Conservation (phyloP, 345 rosid species). For the Dimocarpus longan region DNA sequence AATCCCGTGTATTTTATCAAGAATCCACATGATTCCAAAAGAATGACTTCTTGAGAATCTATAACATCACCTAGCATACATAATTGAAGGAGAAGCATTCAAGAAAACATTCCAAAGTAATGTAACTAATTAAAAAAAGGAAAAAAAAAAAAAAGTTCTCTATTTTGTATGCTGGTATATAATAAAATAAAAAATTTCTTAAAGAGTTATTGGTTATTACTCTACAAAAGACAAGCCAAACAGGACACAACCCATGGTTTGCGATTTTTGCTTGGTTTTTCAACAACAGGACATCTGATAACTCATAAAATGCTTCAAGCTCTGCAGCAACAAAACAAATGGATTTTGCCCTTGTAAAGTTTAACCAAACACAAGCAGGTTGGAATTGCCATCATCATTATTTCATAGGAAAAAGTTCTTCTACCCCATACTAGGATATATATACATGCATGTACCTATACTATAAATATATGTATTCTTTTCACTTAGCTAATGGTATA, state of each 20-base stretch:
- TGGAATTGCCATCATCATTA: not conserved
- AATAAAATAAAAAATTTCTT: no score
- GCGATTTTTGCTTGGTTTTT: no score
- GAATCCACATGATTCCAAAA: no score
- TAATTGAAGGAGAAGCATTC: not conserved
- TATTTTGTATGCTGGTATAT: not conserved
- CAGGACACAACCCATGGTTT: no score
- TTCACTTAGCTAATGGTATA: not conserved
- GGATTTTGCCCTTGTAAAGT: not conserved
- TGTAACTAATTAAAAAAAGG: no score
- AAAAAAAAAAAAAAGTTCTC: not conserved
- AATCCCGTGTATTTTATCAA: no score
- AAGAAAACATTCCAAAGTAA: not conserved
- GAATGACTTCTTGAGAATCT: no score
- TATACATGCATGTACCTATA: slow-evolving; percentile 8
- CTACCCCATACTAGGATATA: not conserved
- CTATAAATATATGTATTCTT: not conserved
- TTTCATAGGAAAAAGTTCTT: not conserved
- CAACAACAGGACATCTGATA: no score
- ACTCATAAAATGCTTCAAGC: not conserved
- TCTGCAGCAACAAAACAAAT: not conserved
- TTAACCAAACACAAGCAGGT: not conserved
- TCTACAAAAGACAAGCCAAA: not conserved
- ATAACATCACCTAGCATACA: no score
- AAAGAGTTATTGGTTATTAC: not conserved